Evolutionary conservation across 768 basidiomycete species (phyloP), one percentile per base, ranked within the genome.

Genomic region (Suillus brevipes): DNA sequence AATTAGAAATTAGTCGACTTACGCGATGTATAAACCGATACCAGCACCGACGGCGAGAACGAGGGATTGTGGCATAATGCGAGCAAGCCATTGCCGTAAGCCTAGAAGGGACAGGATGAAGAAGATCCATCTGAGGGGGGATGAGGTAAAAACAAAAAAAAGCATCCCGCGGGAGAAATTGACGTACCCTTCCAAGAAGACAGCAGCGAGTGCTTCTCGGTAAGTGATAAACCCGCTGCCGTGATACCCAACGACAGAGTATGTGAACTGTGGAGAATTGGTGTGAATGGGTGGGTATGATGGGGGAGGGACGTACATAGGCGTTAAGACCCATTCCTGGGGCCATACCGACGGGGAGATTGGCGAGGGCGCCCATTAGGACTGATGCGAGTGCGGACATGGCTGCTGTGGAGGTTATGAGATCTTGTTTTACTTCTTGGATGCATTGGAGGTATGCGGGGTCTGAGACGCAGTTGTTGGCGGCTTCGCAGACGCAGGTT

Each of bases 1-100:
- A n/a, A n/a, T n/a, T n/a, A n/a, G n/a, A n/a, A n/a, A n/a, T n/a
- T n/a, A n/a, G n/a, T n/a, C n/a, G n/a, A n/a, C 87, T 71, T 70
- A 91, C 83, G 92, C 92, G 68, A 95, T 92, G 77, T 92, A 95
- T 20, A 95, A 76, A 65, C 94, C 94, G 70, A 95, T 94, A 64
- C 93, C 94, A 43, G 91, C 87, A 50, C 93, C 94, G 13, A 94
- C 91, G 2, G 93, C 89, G 63, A 94, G 83, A 5, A 94, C 88
- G 34, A 95, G 83, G 4, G 93, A 94, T 67, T 91, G 90, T 1
- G 94, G 94, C 87, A 95, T 94, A 63, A 93, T 85, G 18, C 94
- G 86, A 16, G 89, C 91, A 6, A 95, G 83, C 94, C 92, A 95
- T 79, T 94, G 92, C 58, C 94, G 91, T 61, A 95, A 82, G 66